Evolutionary conservation across 2,329 filamentous ascomycete species (phyloP), one percentile per base, ranked within the genome.

Genomic region (Fusarium aywerte): DNA sequence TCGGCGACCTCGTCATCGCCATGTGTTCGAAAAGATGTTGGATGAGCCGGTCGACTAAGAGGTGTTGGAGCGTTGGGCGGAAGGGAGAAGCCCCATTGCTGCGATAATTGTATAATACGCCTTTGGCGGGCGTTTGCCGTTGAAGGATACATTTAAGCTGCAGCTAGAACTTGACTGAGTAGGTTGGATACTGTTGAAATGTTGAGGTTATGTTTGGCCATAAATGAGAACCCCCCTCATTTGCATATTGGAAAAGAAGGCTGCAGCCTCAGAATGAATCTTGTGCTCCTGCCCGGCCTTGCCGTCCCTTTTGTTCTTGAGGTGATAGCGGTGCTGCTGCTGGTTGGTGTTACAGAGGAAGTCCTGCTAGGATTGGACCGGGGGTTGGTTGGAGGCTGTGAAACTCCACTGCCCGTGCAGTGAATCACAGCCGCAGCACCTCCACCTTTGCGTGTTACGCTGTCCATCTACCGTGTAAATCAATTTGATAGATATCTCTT

Each of bases 1-100:
- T 88, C 86, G n/a, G 85, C 85, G 5, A 78, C 74, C 25, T 79
- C 73, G 48, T 87, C 84, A 65, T 88, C 86, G 53, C 79, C 78
- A 1, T 83, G 71, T 2, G 80, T 81, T 48, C 81, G 80, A 65
- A 82, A 82, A 7, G 79, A 80, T 5, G 80, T 78, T 1, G 80
- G 76, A 31, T 78, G 76, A 44, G 77, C 76, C 4, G 83, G 84
- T 47, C 80, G 80, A 5, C 76, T 71, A 36, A 82, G 77, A 4
- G 80, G 80, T 35, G 77, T 70, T 3, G 79, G 78, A 5, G 79
- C 74, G 15, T 77, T 77, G 25, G 80, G 80, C n/a, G 79, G 69
- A 33, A 73, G 73, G 20, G 65, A 62, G 65, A 87, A 76, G 45
- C 81, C 80, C 81, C 82, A 86, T 78, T 85, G 80, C 40, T 81